These are phyloP conservation scores for Lactarius evosmus DNA, from an alignment of 768 basidiomycete genomes.

Conservation along the genomic window DNA sequence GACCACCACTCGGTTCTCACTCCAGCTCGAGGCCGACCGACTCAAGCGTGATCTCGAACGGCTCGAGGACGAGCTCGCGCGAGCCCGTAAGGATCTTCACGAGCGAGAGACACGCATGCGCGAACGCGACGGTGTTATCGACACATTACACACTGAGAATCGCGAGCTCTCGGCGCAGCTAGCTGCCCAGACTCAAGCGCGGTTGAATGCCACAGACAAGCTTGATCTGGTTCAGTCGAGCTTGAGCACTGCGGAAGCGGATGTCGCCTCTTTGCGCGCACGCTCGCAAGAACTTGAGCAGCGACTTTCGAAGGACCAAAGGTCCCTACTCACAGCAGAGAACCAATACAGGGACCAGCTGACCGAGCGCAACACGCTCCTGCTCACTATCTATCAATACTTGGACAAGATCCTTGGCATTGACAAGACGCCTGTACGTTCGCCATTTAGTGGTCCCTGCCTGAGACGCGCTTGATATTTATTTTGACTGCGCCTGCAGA, in stretches of 20 bases:
- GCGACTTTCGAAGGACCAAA: conserved; percentile 77
- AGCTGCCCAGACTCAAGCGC: conserved; percentile 81
- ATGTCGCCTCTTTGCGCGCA: conserved; percentile 55
- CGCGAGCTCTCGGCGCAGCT: conserved; percentile 77
- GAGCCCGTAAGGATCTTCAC: conserved; percentile 65
- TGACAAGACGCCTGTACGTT: conserved; percentile 75
- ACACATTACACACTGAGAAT: conserved; percentile 74
- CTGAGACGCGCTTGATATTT: background rate
- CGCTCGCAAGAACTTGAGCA: conserved; percentile 75
- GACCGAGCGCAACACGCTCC: conserved; percentile 87
- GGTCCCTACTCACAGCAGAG: conserved; percentile 66
- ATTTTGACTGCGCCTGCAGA: conserved; percentile 41
- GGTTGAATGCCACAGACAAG: conserved; percentile 85
- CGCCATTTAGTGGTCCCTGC: background rate
- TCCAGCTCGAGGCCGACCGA: conserved; percentile 88
- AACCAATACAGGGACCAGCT: conserved; percentile 86
- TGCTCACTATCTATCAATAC: conserved; percentile 92
- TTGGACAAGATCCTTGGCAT: conserved; percentile 91
- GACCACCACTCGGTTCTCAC: conserved; percentile 75
- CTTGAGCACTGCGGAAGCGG: conserved; percentile 65
- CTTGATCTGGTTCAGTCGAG: conserved; percentile 65
- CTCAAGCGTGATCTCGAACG: conserved; percentile 80
- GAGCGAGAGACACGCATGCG: conserved; percentile 61
- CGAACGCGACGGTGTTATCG: conserved; percentile 69
- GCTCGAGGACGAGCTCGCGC: conserved; percentile 72